Percentiles rank a stretch among this genome's conserved stretches.
These are phyloP conservation scores for Soucietia sequanensis DNA, from an alignment of 805 yeast genomes.

Conservation along the genomic window DNA sequence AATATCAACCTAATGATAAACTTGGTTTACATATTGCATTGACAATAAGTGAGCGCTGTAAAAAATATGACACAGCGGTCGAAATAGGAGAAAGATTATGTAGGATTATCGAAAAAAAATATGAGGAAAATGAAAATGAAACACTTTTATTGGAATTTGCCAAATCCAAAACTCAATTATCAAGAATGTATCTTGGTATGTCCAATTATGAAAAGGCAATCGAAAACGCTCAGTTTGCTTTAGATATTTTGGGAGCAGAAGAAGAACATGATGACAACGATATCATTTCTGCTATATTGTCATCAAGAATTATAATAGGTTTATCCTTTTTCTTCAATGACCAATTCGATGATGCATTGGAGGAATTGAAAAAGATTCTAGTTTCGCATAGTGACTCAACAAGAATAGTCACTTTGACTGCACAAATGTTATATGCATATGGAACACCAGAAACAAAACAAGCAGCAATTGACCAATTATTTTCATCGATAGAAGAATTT, in stretches of 20 bases:
- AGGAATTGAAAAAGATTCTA: constrained; percentile 65
- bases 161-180: constrained; percentile 62
- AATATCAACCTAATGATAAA: constrained; percentile 57
- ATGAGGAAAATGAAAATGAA: constrained; percentile 55
- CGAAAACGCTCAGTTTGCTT: constrained; percentile 56
- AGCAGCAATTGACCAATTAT: constrained; percentile 83
- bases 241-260: constrained; percentile 44
- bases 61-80: constrained; percentile 56
- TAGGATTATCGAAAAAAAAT: constrained; percentile 48
- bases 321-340: constrained; percentile 62
- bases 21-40: constrained; percentile 57
- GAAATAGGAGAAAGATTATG: constrained; percentile 47
- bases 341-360: constrained; percentile 64
- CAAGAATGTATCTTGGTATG: constrained; percentile 67
- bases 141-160: constrained; percentile 50
- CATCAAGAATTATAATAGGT: constrained; percentile 72
- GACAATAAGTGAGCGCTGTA: constrained; percentile 65
- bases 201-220: constrained; percentile 57
- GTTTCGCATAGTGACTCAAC: constrained; percentile 52
- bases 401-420: constrained; percentile 66
- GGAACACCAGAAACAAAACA: constrained; percentile 75
- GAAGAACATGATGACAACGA: constrained; percentile 21
- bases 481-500: constrained; percentile 55
- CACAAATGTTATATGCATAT: constrained; percentile 77
- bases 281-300: constrained; percentile 34